Conservation (phyloP, 768 basidiomycete genomes). For the Rhizopogon roseolus region DNA sequence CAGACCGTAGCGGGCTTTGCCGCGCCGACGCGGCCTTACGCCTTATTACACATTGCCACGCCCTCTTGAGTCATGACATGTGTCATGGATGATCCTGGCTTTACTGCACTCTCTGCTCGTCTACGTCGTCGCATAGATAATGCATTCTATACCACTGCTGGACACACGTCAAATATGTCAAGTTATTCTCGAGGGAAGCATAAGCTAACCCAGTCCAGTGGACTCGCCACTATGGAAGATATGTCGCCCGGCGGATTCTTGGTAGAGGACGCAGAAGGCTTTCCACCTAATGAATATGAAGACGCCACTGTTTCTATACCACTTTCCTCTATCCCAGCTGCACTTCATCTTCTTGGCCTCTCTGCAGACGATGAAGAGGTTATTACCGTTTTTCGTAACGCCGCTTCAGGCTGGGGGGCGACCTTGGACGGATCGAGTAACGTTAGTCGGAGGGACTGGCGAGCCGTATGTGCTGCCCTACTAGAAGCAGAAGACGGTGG, state of each 20-base stretch:
- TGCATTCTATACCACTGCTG: slow-evolving; percentile 38
- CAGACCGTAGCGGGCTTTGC: too few species aligned
- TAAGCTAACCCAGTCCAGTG: slow-evolving; percentile 2
- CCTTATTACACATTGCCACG: too few species aligned
- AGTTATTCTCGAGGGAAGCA: background rate
- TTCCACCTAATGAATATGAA: slow-evolving; percentile 22
- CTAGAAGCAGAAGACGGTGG: slow-evolving; percentile 39
- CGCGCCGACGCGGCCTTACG: too few species aligned
- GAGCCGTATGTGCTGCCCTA: slow-evolving; percentile 73
- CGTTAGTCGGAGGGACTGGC: slow-evolving; percentile 70
- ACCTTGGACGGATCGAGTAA: slow-evolving; percentile 25
- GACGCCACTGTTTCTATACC: slow-evolving; percentile 32
- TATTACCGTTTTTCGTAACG: slow-evolving; percentile 67
- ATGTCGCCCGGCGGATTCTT: slow-evolving; percentile 30
- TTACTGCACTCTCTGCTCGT: slow-evolving; percentile 34
- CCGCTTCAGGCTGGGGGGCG: slow-evolving; percentile 65
- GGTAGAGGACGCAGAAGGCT: slow-evolving; percentile 26
- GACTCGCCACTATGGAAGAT: slow-evolving; percentile 11
- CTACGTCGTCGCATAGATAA: slow-evolving; percentile 46
- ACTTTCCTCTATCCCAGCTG: slow-evolving; percentile 52
- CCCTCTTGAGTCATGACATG: too few species aligned
- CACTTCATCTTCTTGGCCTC: slow-evolving; percentile 59
- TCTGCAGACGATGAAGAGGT: slow-evolving; percentile 72
- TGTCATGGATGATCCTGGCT: slow-evolving; percentile 25
- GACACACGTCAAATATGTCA: slow-evolving; percentile 2